Percentiles rank a stretch among this genome's conserved stretches.
Evolutionary conservation across 257 asterid species (phyloP).

Genomic region (Henckelia pumila): DNA sequence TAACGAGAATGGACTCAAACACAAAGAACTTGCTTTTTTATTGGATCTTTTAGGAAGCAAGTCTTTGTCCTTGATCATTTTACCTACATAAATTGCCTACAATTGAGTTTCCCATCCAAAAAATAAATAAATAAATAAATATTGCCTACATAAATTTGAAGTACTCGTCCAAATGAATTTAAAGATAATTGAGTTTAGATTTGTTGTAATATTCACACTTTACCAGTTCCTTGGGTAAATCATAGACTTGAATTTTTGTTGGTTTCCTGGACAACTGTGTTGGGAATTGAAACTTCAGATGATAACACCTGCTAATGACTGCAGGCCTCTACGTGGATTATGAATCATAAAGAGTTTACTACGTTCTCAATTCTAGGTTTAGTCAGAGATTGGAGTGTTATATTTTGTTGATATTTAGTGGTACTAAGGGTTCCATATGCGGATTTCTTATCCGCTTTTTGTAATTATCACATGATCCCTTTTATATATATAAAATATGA

Average conservation of each 20-base stretch:
- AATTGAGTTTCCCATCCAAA: no score
- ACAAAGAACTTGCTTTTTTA: not conserved
- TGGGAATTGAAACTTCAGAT: not conserved
- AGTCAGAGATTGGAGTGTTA: no score
- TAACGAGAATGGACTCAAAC: not conserved
- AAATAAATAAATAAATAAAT: no score
- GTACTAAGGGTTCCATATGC: no score
- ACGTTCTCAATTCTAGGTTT: no score
- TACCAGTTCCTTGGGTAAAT: not conserved
- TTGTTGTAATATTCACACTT: not conserved
- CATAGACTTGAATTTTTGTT: constrained; percentile 4
- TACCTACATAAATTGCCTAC: constrained; percentile 4
- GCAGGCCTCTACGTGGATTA: no score
- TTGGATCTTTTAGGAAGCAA: not conserved
- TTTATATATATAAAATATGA: no score
- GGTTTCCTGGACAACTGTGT: not conserved
- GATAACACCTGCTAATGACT: not conserved
- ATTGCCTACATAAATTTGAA: constrained; percentile 12
- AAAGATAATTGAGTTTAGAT: not conserved
- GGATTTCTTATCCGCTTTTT: no score
- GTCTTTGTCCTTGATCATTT: constrained; percentile 4
- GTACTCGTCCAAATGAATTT: not conserved
- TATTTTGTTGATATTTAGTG: no score
- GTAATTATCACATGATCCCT: no score
- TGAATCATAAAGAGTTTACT: no score